Conservation (phyloP, 805 yeast species). For the Candida methanosorbosa region DNA sequence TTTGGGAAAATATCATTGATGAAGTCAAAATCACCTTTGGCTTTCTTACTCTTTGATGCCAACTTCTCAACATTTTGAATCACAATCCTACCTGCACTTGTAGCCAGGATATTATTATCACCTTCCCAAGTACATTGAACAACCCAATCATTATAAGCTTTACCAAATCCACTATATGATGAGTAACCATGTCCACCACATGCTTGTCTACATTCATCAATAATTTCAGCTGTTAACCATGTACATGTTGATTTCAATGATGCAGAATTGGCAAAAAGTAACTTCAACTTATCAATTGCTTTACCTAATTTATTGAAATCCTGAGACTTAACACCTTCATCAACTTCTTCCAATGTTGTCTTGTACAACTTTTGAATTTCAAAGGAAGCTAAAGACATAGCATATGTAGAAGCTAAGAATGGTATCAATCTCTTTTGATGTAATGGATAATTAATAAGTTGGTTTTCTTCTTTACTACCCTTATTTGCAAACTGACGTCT, state of each 20-base stretch:
- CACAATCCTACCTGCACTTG: slow-evolving; percentile 76
- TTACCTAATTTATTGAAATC: slow-evolving; percentile 33
- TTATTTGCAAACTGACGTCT: slow-evolving; percentile 72
- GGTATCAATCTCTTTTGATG: slow-evolving; percentile 88
- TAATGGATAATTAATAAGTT: slow-evolving; percentile 76
- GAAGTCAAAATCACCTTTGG: slow-evolving; percentile 37
- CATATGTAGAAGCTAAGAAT: slow-evolving; percentile 70
- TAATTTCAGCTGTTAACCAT: slow-evolving; percentile 72
- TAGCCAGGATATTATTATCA: slow-evolving; percentile 80
- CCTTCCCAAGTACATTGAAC: slow-evolving; percentile 99
- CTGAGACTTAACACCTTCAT: slow-evolving; percentile 40
- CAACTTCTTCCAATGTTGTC: slow-evolving; percentile 42
- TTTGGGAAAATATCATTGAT: slow-evolving; percentile 10
- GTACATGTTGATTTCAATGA: slow-evolving; percentile 85
- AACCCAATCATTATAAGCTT: slow-evolving; percentile 88
- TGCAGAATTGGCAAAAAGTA: slow-evolving; percentile 76
- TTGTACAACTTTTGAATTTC: slow-evolving; percentile 48
- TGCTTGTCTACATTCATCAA: slow-evolving; percentile 86
- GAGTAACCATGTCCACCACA: slow-evolving; percentile 98
- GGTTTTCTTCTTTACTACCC: slow-evolving; percentile 47
- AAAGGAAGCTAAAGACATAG: slow-evolving; percentile 63
- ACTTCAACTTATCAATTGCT: slow-evolving; percentile 58
- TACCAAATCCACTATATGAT: slow-evolving; percentile 85
- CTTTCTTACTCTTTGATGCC: slow-evolving; percentile 29
- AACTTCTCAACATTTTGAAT: slow-evolving; percentile 36